These are phyloP conservation scores for Amylostereum areolatum DNA, from an alignment of 1,284 basidiomycete genomes.

Conservation along the genomic window DNA sequence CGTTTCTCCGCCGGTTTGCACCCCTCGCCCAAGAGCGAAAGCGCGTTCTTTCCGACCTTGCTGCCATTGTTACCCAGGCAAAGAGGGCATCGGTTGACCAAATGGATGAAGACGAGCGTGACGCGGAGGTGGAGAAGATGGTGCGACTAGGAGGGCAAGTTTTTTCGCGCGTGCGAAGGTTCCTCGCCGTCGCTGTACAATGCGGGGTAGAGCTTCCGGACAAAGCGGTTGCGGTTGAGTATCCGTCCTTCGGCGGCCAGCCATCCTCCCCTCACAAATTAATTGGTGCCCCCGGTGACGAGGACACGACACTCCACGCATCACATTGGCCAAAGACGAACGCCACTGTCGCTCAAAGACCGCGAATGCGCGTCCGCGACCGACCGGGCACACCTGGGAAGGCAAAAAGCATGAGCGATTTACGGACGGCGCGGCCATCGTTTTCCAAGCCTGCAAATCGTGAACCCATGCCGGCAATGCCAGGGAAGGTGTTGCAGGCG, in stretches of 20 bases:
- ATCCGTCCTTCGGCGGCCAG: constrained; percentile 20
- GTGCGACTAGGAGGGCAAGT: constrained; percentile 68
- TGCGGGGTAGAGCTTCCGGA: constrained; percentile 76
- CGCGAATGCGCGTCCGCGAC: constrained; percentile 16
- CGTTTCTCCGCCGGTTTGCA: constrained; percentile 62
- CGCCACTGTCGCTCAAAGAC: constrained; percentile 6
- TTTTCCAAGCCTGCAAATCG: constrained; percentile 14
- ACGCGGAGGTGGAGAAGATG: constrained; percentile 65
- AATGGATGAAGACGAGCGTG: constrained; percentile 39
- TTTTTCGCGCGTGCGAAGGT: constrained; percentile 65
- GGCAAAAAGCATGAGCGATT: constrained; percentile 50
- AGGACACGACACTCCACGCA: constrained; percentile 10
- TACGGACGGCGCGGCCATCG: constrained; percentile 31
- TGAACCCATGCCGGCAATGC: constrained; percentile 24
- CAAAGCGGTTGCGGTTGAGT: constrained; percentile 33
- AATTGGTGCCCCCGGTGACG: constrained; percentile 5
- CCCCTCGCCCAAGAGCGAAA: constrained; percentile 75
- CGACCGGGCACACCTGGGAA: constrained; percentile 26
- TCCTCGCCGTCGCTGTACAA: constrained; percentile 69
- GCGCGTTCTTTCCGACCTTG: constrained; percentile 77
- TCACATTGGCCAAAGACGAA: constrained; percentile 3
- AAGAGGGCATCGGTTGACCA: constrained; percentile 65
- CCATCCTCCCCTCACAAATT: constrained; percentile 1
- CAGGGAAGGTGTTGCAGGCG: constrained; percentile 5
- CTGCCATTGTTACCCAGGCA: constrained; percentile 80